Base-by-base conservation (phyloP, 2,329 filamentous ascomycete genomes). In the Truncatella angustata region DNA sequence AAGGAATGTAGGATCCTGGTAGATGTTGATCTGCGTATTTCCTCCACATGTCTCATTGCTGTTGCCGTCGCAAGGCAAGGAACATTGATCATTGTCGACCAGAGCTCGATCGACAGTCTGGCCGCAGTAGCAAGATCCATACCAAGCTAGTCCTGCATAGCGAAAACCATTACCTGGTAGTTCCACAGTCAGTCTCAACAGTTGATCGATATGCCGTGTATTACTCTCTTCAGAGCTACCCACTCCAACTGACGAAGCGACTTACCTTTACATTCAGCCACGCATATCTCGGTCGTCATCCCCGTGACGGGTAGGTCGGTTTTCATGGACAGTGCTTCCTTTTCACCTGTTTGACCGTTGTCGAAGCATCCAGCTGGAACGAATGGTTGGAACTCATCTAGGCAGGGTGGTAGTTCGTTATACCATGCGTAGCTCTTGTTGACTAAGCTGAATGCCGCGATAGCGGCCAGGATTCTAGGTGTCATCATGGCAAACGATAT, bases 41-140 rank as follows among this genome's bases (percentile, higher is more conserved):
- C 77, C 75, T 50, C 79, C 79, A 55, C 79, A 82, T 23, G 55
- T 68, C 62, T 77, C 53, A n/a, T 61, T 59, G 36, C 63, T 66
- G 70, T 79, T 72, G 35, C 73, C 73, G 24, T 66, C 76, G 63
- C 83, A 78, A 9, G 78, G 69, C 51, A 83, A 81, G 63, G 74
- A 82, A 59, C 86, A 87, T 34, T 82, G 73, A 14, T 77, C 70
- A 18, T 76, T 73, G 3, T 71, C 63, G 14, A 86, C 64, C 56
- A 73, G 73, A 59, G 80, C 77, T n/a, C 76, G 75, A 56, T 79
- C 67, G 55, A 80, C 72, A 24, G 75, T 76, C 55, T 78, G 68
- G 28, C 77, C 73, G 56, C 78, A 77, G 64, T 80, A 82, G 68
- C 81, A 81, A 37, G 73, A 67, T 52, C 76, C 77, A 54, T 79